These are phyloP conservation scores for Chlorophyllum brunneum DNA, from an alignment of 768 basidiomycete species.

Conservation along the genomic window DNA sequence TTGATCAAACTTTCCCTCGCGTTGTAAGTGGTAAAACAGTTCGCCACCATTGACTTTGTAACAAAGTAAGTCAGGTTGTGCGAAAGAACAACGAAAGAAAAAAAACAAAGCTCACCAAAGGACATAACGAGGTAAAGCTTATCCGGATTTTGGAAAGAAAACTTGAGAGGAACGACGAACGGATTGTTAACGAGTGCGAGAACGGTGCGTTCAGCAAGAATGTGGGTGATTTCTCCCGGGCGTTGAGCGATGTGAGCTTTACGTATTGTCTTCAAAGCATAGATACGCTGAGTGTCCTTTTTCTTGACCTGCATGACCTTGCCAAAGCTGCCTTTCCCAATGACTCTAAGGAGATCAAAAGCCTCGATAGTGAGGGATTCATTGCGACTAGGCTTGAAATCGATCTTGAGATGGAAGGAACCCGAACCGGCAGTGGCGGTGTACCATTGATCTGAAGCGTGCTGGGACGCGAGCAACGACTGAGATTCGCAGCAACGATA, in stretches of 20 bases:
- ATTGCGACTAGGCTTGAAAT: conserved; percentile 84
- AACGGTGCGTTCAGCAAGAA: conserved; percentile 94
- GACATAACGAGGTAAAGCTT: conserved; percentile 98
- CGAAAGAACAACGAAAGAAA: not conserved
- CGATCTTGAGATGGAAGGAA: conserved; percentile 93
- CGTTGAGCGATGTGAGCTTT: conserved; percentile 97
- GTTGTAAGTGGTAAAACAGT: conserved; percentile 94
- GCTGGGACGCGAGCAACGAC: conserved; percentile 32
- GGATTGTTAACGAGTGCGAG: conserved; percentile 97
- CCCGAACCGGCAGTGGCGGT: conserved; percentile 78
- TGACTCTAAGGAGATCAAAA: conserved; percentile 96
- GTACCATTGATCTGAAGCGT: conserved; percentile 91
- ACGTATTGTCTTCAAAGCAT: conserved; percentile 96
- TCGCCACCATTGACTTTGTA: conserved; percentile 90
- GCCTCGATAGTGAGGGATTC: conserved; percentile 91
- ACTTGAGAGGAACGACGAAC: conserved; percentile 98
- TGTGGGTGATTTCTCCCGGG: conserved; percentile 96
- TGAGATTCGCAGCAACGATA: not conserved
- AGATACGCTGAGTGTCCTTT: conserved; percentile 96
- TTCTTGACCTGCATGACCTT: conserved; percentile 99
- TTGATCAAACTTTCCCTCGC: conserved; percentile 96
- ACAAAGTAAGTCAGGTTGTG: not conserved
- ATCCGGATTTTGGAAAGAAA: conserved; percentile 97
- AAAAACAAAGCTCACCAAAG: conserved; percentile 55
- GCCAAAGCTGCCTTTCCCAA: conserved; percentile 96